These are phyloP conservation scores for Theileria sp. DNA, from an alignment of 169 alveolate genomes.

Conservation along the genomic window DNA sequence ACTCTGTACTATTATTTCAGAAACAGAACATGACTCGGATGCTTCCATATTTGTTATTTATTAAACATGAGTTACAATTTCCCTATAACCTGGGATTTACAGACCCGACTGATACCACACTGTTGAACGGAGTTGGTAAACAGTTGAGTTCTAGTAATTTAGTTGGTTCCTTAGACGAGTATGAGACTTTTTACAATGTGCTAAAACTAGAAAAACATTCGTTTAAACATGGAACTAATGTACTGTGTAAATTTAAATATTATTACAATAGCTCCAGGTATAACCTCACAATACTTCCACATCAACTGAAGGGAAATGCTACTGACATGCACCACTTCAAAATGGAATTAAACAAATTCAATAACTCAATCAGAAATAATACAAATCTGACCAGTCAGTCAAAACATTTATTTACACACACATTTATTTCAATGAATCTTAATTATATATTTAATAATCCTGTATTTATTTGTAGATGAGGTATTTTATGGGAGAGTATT, in stretches of 20 bases:
- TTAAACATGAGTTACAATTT: slow-evolving; percentile 65
- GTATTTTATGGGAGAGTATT: slow-evolving; percentile 56
- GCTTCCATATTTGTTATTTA: slow-evolving; percentile 70
- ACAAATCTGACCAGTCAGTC: slow-evolving; percentile 11
- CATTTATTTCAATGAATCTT: background rate
- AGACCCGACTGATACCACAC: background rate
- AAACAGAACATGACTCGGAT: slow-evolving; percentile 66
- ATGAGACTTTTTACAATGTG: slow-evolving; percentile 70
- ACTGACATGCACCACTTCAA: slow-evolving; percentile 65
- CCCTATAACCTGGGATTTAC: slow-evolving; percentile 57
- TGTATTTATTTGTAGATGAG: slow-evolving; percentile 23
- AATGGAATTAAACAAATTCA: slow-evolving; percentile 53
- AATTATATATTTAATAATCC: background rate
- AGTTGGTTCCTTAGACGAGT: slow-evolving; percentile 31
- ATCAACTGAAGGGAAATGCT: slow-evolving; percentile 65
- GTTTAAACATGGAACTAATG: slow-evolving; percentile 71
- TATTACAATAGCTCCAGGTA: slow-evolving; percentile 29
- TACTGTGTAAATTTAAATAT: slow-evolving; percentile 65
- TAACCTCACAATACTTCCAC: slow-evolving; percentile 65
- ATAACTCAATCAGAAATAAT: slow-evolving; percentile 30
- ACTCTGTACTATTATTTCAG: slow-evolving; percentile 38
- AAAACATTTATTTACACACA: background rate
- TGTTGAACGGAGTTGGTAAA: background rate
- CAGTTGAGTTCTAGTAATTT: background rate
- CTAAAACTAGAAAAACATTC: slow-evolving; percentile 60